phyloP scores from a whole-genome alignment of 371 early-diverging fungal species.

The Mucor piriformis region DNA sequence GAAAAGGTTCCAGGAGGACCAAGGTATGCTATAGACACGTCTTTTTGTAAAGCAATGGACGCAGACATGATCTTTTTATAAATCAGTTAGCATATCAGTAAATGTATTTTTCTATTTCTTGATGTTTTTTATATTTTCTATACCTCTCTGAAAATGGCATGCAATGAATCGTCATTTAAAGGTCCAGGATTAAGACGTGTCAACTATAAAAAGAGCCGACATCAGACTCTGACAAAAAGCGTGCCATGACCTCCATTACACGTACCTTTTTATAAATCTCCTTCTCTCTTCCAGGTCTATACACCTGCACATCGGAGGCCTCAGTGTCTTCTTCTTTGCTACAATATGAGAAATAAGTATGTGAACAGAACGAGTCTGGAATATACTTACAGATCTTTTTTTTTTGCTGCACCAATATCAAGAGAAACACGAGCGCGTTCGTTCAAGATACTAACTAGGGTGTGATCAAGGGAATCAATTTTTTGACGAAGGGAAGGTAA shows the following conservation, averaged over 20 bases:
- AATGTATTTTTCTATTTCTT: background rate
- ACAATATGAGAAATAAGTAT: background rate
- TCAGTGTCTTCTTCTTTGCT: conserved; percentile 21
- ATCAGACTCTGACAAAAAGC: background rate
- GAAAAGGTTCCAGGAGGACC: conserved; percentile 95
- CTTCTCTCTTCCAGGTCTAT: conserved; percentile 70
- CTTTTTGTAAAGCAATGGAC: conserved; percentile 83
- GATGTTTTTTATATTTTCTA: conserved; percentile 1
- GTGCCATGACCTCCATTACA: background rate
- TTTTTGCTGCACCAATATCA: conserved; percentile 82
- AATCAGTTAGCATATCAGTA: background rate
- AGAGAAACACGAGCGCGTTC: conserved; percentile 88
- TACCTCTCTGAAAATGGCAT: conserved; percentile 86
- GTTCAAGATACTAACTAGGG: conserved; percentile 79
- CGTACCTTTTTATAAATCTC: conserved; percentile 67
- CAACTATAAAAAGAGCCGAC: conserved; percentile 37
- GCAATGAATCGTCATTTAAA: conserved; percentile 71
- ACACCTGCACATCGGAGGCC: conserved; percentile 59
- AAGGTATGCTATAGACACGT: conserved; percentile 83
- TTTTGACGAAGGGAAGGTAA: conserved; percentile 59
- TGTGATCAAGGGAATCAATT: conserved; percentile 80
- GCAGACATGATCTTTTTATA: conserved; percentile 80
- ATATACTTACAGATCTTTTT: conserved; percentile 13
- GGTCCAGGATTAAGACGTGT: conserved; percentile 81
- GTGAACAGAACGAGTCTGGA: background rate